These are phyloP conservation scores for Darksidea phi DNA, from an alignment of 495 filamentous ascomycete genomes.

Conservation along the genomic window DNA sequence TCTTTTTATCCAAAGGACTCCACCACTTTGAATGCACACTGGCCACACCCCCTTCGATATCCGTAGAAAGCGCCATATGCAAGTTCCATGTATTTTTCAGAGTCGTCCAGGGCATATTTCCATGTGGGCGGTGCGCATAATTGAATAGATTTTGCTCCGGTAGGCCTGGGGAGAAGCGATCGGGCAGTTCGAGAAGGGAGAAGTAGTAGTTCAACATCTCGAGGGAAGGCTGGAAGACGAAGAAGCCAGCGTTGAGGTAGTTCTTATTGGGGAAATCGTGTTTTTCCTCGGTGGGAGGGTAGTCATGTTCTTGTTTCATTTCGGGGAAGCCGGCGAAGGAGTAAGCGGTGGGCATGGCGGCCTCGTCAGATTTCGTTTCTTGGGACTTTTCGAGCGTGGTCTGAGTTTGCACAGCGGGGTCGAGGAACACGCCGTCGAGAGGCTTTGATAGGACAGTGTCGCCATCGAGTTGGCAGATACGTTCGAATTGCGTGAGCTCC, in stretches of 20 bases:
- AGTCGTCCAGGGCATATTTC: constrained; percentile 21
- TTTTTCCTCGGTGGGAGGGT: constrained; percentile 22
- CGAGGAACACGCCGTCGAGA: constrained; percentile 37
- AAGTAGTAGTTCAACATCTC: constrained; percentile 20
- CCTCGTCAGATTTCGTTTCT: constrained; percentile 25
- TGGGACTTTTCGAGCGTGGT: constrained; percentile 14
- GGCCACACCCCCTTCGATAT: neutral
- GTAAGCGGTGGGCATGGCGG: constrained; percentile 30
- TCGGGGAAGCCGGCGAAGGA: constrained; percentile 34
- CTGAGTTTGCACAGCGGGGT: constrained; percentile 34
- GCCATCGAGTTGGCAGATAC: constrained; percentile 37
- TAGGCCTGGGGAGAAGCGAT: constrained; percentile 12
- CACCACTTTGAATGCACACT: neutral
- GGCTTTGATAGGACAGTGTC: constrained; percentile 32
- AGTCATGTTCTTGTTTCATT: constrained; percentile 26
- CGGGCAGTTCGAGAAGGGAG: constrained; percentile 5
- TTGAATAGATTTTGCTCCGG: constrained; percentile 29
- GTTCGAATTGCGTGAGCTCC: constrained; percentile 33
- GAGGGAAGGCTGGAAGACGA: constrained; percentile 13
- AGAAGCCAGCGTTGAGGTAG: constrained; percentile 36
- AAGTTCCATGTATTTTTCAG: constrained; percentile 38
- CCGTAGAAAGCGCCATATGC: constrained; percentile 27
- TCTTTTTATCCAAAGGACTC: neutral
- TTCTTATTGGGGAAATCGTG: neutral
- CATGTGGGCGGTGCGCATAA: constrained; percentile 24